A percentile compares a stretch with the other conserved stretches of the same genome.
These are phyloP conservation scores for Corchorus olitorius DNA, from an alignment of 345 rosid genomes.

Conservation along the genomic window DNA sequence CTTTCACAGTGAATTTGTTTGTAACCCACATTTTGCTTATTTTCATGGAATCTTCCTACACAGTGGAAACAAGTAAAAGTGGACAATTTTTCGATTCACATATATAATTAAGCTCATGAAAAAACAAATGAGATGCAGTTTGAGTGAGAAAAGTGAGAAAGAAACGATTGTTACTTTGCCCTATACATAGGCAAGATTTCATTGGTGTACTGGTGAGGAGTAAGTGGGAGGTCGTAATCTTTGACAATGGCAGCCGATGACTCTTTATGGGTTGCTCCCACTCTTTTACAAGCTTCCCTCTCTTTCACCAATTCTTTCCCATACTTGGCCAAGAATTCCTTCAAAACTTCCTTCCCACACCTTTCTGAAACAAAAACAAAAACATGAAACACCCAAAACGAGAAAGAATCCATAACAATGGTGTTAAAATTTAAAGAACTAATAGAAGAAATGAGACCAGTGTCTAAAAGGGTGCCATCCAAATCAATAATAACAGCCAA, in stretches of 20 bases:
- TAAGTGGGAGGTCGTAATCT: slow-evolving; percentile 45
- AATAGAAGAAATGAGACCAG: slow-evolving; percentile 27
- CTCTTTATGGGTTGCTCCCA: slow-evolving; percentile 42
- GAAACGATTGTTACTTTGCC: slow-evolving; percentile 26
- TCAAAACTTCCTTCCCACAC: slow-evolving; percentile 33
- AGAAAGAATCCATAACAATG: neutral
- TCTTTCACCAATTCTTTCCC: slow-evolving; percentile 37
- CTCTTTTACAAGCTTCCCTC: slow-evolving; percentile 31
- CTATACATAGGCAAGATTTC: slow-evolving; percentile 47
- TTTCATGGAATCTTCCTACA: too few relatives aligned
- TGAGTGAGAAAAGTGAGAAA: neutral
- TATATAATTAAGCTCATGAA: too few relatives aligned
- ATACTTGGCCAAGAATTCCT: slow-evolving; percentile 41
- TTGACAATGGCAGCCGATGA: slow-evolving; percentile 38
- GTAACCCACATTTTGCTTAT: too few relatives aligned
- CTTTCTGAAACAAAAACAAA: slow-evolving; percentile 24
- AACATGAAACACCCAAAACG: neutral
- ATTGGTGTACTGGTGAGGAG: slow-evolving; percentile 34
- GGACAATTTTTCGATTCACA: too few relatives aligned
- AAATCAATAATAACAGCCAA: slow-evolving; percentile 47
- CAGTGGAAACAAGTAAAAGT: too few relatives aligned
- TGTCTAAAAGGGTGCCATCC: slow-evolving; percentile 52
- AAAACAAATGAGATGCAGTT: neutral
- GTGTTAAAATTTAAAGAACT: neutral
- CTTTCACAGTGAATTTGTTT: too few relatives aligned